These are phyloP conservation scores for Colletotrichum horii DNA, from an alignment of 2,329 filamentous ascomycete genomes.

Conservation along the genomic window DNA sequence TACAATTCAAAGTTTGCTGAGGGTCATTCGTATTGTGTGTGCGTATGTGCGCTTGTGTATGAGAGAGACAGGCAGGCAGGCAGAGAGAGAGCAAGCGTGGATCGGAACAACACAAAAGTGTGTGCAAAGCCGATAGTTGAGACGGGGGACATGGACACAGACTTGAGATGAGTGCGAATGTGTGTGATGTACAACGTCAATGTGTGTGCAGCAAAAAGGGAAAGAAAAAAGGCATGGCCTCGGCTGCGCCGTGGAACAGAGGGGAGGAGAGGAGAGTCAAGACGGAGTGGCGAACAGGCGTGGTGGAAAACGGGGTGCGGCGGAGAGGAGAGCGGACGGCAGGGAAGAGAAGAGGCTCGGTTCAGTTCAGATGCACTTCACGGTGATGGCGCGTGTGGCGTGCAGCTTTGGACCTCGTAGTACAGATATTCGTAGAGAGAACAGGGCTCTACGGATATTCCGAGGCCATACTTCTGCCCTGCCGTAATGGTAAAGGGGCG, in stretches of 20 bases:
- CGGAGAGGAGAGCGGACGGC: neutral
- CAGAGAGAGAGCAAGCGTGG: neutral
- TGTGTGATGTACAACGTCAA: neutral
- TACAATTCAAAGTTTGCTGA: neutral
- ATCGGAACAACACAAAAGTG: neutral
- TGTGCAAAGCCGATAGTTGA: slow-evolving; percentile 6
- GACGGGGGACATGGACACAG: slow-evolving; percentile 6
- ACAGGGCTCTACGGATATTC: neutral
- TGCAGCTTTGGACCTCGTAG: neutral
- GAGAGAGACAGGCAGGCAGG: neutral
- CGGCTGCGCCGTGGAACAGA: neutral
- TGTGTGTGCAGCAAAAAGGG: neutral
- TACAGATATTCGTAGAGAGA: neutral
- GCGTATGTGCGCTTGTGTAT: neutral
- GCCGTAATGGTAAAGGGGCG: neutral
- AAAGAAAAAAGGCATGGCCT: neutral
- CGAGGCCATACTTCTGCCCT: neutral
- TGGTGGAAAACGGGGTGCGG: neutral
- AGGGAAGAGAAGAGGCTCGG: neutral
- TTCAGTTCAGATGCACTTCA: neutral
- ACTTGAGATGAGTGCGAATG: neutral
- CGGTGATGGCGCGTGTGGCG: neutral
- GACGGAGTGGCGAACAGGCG: neutral
- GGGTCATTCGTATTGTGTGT: neutral
- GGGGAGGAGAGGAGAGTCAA: neutral